Evolutionary conservation across 306 rosid species (phyloP).

Genomic region (Bauhinia variegata): DNA sequence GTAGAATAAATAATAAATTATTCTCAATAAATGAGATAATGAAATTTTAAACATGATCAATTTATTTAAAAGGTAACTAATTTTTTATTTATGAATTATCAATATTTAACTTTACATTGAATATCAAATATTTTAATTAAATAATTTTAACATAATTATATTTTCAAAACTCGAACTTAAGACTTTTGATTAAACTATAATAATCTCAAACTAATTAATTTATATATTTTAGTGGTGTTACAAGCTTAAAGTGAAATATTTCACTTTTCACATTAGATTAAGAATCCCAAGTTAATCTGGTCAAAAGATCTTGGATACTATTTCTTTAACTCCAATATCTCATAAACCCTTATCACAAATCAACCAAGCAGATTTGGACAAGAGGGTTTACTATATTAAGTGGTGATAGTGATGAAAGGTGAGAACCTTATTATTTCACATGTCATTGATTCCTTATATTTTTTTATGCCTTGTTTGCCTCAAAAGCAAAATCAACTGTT

Average conservation of each 20-base stretch:
- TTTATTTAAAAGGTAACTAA: too few species aligned
- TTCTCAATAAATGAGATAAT: too few species aligned
- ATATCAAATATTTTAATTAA: too few species aligned
- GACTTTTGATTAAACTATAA: too few species aligned
- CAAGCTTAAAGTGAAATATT: conserved; percentile 30
- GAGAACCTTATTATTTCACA: background rate
- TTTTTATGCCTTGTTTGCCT: conserved; percentile 14
- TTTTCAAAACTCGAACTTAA: too few species aligned
- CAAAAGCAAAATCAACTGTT: conserved; percentile 40
- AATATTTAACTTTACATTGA: too few species aligned
- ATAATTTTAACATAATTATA: too few species aligned
- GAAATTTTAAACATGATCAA: too few species aligned
- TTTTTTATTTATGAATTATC: too few species aligned
- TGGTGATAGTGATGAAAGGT: conserved; percentile 16
- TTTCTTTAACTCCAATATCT: conserved; percentile 6
- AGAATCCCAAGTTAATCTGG: conserved; percentile 31
- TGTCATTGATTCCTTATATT: conserved; percentile 7
- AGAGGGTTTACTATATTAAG: conserved; percentile 6
- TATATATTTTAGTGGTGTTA: too few species aligned
- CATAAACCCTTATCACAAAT: conserved; percentile 44
- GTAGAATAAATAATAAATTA: too few species aligned
- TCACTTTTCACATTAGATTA: conserved; percentile 31
- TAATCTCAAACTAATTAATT: too few species aligned
- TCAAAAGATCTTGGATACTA: conserved; percentile 24
- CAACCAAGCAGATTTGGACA: conserved; percentile 35